Evolutionary conservation across 2,329 filamentous ascomycete species (phyloP).

Genomic region (Domatiomyces catenatus): DNA sequence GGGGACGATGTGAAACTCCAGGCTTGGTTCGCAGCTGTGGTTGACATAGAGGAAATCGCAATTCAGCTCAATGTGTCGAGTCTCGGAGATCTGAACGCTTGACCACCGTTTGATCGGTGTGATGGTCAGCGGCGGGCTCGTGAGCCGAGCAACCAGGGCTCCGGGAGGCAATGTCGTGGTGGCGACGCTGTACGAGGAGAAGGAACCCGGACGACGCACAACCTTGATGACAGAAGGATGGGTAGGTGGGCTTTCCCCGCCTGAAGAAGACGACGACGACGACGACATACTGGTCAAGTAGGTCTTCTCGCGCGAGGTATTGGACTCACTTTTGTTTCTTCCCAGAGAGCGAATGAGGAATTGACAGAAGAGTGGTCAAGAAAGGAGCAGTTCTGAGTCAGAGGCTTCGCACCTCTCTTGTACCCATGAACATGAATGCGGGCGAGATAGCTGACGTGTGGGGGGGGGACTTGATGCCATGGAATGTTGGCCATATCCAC

Average conservation of each 20-base stretch:
- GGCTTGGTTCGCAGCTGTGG: slow-evolving; percentile 38
- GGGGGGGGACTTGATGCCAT: neutral
- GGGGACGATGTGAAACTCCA: slow-evolving; percentile 37
- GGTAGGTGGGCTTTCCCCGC: slow-evolving; percentile 1
- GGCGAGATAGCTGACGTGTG: too few relatives aligned
- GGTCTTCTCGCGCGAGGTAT: neutral
- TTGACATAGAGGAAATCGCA: slow-evolving; percentile 43
- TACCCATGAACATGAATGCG: too few relatives aligned
- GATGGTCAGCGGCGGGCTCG: slow-evolving; percentile 8
- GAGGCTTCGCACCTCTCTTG: neutral
- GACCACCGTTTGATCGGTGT: slow-evolving; percentile 10
- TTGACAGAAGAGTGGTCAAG: neutral
- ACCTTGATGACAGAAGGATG: slow-evolving; percentile 9
- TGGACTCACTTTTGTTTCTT: neutral
- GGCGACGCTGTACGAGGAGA: slow-evolving; percentile 5
- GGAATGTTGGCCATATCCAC: neutral
- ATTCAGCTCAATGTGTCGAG: slow-evolving; percentile 41
- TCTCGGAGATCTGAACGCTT: slow-evolving; percentile 33
- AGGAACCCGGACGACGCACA: slow-evolving; percentile 6
- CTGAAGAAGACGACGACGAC: too few relatives aligned
- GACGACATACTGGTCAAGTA: neutral
- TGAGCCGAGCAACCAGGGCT: slow-evolving; percentile 7
- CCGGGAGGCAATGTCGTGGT: slow-evolving; percentile 4
- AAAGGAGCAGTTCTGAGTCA: neutral
- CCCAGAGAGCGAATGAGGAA: neutral